Percentiles rank a stretch among this genome's conserved stretches.
These are phyloP conservation scores for Nemophila menziesii DNA, from an alignment of 257 asterid genomes.

Conservation along the genomic window DNA sequence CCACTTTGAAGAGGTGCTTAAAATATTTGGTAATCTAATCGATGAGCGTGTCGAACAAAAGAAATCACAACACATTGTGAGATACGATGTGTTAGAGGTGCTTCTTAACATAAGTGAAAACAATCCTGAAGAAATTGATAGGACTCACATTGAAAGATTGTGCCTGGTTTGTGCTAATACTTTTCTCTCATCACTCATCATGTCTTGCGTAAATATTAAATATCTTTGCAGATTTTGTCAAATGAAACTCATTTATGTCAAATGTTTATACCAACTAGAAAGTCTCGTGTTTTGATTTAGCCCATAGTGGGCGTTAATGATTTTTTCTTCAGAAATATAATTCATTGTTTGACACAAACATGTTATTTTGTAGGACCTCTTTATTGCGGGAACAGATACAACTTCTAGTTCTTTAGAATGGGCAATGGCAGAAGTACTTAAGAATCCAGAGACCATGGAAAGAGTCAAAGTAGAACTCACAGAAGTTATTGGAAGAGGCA, in stretches of 20 bases:
- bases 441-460: constrained; percentile 4
- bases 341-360: no score
- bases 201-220: no score
- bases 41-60: neutral
- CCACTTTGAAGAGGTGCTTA: neutral
- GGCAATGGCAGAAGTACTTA: constrained; percentile 6
- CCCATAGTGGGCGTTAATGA: neutral
- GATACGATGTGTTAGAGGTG: constrained; percentile 3
- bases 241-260: neutral
- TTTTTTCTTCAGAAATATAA: neutral
- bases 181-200: no score
- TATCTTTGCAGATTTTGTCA: neutral
- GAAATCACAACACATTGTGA: neutral
- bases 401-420: constrained; percentile 3
- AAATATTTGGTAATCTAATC: neutral
- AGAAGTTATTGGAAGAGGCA: no score
- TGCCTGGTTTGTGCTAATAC: neutral
- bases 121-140: no score
- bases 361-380: constrained; percentile 2
- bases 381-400: constrained; percentile 2
- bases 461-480: neutral
- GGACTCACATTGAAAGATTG: neutral
- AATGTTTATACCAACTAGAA: neutral
- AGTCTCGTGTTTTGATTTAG: neutral
- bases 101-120: neutral